Percentiles rank a stretch among this genome's conserved stretches.
These are phyloP conservation scores for Ogataea methanolica DNA, from an alignment of 805 yeast genomes.

Conservation along the genomic window DNA sequence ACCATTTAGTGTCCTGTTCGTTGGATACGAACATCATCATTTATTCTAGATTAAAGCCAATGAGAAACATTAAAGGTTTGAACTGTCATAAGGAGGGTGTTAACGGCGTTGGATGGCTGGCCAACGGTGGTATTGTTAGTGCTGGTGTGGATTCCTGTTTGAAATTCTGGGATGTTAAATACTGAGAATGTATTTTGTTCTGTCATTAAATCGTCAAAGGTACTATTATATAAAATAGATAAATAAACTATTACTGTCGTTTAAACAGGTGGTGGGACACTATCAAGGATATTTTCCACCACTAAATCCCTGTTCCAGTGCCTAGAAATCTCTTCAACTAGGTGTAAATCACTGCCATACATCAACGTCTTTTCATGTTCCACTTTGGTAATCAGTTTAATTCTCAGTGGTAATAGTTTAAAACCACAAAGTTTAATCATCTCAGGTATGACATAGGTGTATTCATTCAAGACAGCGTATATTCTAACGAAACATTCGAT, in stretches of 20 bases:
- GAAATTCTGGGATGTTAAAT: constrained; percentile 59
- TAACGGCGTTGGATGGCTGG: constrained; percentile 64
- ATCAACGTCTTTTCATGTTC: constrained; percentile 46
- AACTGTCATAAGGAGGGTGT: constrained; percentile 92
- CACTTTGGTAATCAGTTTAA: constrained; percentile 30
- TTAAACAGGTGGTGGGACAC: constrained; percentile 49
- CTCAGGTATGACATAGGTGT: constrained; percentile 46
- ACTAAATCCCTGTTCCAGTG: constrained; percentile 45
- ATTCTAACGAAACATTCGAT: constrained; percentile 35
- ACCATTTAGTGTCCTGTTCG: constrained; percentile 72
- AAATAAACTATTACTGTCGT: background rate
- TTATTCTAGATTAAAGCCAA: constrained; percentile 75
- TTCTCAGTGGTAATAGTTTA: constrained; percentile 43
- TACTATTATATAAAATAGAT: background rate
- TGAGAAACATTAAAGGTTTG: constrained; percentile 64
- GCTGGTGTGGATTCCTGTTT: constrained; percentile 81
- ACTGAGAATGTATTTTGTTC: background rate
- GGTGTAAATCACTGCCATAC: constrained; percentile 50
- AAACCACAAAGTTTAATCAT: constrained; percentile 47
- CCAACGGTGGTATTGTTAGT: constrained; percentile 47
- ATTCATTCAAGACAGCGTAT: constrained; percentile 38
- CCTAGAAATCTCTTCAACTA: constrained; percentile 37
- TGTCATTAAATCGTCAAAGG: background rate
- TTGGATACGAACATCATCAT: constrained; percentile 77
- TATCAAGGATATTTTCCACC: constrained; percentile 46